phyloP scores from a whole-genome alignment of 768 basidiomycete species.

The Trametes punicea region DNA sequence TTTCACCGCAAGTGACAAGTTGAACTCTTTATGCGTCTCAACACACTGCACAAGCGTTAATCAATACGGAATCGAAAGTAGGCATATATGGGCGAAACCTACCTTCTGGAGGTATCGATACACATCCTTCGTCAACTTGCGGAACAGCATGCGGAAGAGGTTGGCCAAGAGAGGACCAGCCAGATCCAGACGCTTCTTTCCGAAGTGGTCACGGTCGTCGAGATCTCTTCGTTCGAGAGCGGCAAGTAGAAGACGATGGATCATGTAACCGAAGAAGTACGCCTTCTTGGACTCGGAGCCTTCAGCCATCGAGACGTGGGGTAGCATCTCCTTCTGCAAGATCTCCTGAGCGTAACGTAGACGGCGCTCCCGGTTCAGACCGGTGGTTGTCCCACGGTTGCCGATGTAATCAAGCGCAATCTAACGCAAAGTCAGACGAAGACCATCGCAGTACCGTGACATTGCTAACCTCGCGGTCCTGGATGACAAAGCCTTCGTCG shows the following conservation, averaged over 20 bases:
- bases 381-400: slow-evolving; percentile 93
- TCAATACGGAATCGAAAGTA: background rate
- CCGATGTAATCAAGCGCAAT: slow-evolving; percentile 95
- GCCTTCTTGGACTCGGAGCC: slow-evolving; percentile 98
- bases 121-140: slow-evolving; percentile 94
- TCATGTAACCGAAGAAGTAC: slow-evolving; percentile 99
- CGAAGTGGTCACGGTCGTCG: slow-evolving; percentile 99
- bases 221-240: slow-evolving; percentile 92
- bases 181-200: slow-evolving; percentile 94
- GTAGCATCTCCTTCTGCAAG: slow-evolving; percentile 96
- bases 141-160: slow-evolving; percentile 95
- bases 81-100: slow-evolving; percentile 13
- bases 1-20: slow-evolving; percentile 87
- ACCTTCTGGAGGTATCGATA: slow-evolving; percentile 98
- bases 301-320: slow-evolving; percentile 94
- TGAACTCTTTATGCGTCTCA: slow-evolving; percentile 94
- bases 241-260: slow-evolving; percentile 90
- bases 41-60: slow-evolving; percentile 64
- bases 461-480: slow-evolving; percentile 79
- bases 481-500: slow-evolving; percentile 97
- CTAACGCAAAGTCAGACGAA: slow-evolving; percentile 28
- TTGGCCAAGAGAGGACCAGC: slow-evolving; percentile 96
- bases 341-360: slow-evolving; percentile 97
- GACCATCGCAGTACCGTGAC: background rate
- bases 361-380: slow-evolving; percentile 87